Conservation (phyloP, 108 stramenopile genomes). For the Discostella pseudostelligera region DNA sequence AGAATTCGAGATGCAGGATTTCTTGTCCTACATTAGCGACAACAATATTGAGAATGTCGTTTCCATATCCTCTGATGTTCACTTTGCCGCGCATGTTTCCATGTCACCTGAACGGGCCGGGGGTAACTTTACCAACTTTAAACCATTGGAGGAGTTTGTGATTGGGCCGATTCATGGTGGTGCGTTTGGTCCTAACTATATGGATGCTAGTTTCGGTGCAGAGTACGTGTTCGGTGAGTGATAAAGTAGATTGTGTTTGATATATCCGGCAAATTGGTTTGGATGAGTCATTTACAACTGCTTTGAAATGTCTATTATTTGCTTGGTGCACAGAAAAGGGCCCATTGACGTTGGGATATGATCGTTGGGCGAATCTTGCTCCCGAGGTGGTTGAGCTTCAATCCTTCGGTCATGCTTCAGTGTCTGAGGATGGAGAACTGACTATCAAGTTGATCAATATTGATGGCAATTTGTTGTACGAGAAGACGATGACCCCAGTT, state of each 20-base stretch:
- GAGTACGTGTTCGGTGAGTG: conserved; percentile 34
- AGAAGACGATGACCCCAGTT: conserved; percentile 22
- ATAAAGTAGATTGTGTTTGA: too few relatives aligned
- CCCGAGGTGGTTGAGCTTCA: conserved; percentile 33
- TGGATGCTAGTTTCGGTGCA: conserved; percentile 47
- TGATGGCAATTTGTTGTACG: conserved; percentile 33
- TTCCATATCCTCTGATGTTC: conserved; percentile 45
- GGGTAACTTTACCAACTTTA: conserved; percentile 37
- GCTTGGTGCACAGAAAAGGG: conserved; percentile 10
- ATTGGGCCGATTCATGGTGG: conserved; percentile 50
- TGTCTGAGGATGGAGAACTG: conserved; percentile 33
- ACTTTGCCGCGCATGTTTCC: conserved; percentile 45
- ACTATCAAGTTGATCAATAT: conserved; percentile 45
- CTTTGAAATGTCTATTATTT: background rate
- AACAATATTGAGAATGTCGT: conserved; percentile 37
- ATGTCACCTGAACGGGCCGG: conserved; percentile 34
- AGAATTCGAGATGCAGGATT: conserved; percentile 42
- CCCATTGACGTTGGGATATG: conserved; percentile 37
- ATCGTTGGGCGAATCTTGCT: conserved; percentile 40
- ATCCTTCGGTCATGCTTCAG: conserved; percentile 48
- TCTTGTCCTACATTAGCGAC: conserved; percentile 30
- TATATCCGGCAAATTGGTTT: too few relatives aligned
- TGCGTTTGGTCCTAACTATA: conserved; percentile 40
- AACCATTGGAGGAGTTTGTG: conserved; percentile 42
- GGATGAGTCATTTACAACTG: background rate